Evolutionary conservation across 345 rosid species (phyloP).

Genomic region (Adansonia digitata): DNA sequence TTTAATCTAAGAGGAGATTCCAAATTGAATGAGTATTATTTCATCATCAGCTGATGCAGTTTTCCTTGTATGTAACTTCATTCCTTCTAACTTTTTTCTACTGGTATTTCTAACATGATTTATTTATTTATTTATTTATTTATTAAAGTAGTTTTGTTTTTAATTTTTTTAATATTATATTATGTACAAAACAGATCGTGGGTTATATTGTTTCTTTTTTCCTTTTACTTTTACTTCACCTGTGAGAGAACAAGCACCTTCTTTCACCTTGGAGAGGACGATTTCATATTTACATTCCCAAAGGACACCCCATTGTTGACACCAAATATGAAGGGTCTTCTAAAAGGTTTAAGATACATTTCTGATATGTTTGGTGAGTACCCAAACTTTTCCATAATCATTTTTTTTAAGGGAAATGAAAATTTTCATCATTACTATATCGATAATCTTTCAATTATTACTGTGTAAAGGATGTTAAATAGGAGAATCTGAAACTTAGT

Average conservation of each 20-base stretch:
- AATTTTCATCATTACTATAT: background rate
- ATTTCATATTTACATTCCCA: background rate
- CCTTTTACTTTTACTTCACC: background rate
- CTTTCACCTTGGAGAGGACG: background rate
- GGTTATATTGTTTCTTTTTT: background rate
- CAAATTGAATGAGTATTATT: background rate
- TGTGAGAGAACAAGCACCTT: background rate
- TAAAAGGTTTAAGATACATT: slow-evolving; percentile 66
- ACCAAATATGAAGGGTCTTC: slow-evolving; percentile 64
- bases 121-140: background rate
- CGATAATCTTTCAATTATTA: background rate
- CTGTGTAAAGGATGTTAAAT: no score
- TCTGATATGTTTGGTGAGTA: slow-evolving; percentile 63
- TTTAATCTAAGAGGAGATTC: background rate
- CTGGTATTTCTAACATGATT: no score
- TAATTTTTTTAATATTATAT: background rate
- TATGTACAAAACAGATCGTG: background rate
- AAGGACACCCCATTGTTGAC: background rate
- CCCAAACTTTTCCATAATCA: no score
- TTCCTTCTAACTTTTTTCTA: background rate
- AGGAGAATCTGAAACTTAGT: no score
- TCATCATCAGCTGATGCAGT: background rate
- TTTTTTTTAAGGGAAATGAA: background rate
- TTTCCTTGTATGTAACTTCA: background rate
- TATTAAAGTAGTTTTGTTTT: background rate